phyloP scores from a whole-genome alignment of 2,329 filamentous ascomycete species.

The Ascosphaera pollenicola region DNA sequence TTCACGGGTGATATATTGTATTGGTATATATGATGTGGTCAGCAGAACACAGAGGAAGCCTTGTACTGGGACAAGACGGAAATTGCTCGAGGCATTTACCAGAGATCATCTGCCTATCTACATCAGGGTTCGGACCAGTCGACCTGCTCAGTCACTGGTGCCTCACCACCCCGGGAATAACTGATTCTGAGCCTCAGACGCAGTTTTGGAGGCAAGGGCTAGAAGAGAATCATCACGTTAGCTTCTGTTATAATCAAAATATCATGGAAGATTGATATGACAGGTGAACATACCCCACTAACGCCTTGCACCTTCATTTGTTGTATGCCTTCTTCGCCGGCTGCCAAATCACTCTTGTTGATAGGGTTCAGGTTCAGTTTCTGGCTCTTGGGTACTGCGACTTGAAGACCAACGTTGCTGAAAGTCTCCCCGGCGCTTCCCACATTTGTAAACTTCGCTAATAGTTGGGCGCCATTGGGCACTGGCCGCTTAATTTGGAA shows the following conservation, averaged over 20 bases:
- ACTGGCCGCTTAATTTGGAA: slow-evolving; percentile 63
- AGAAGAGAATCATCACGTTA: slow-evolving; percentile 2
- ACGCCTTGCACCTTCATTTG: slow-evolving; percentile 70
- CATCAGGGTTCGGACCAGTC: slow-evolving; percentile 68
- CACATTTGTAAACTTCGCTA: slow-evolving; percentile 63
- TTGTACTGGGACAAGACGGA: no score
- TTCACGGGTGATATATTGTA: no score
- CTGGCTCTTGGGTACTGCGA: slow-evolving; percentile 89
- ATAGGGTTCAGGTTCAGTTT: slow-evolving; percentile 84
- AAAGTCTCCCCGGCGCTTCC: slow-evolving; percentile 38
- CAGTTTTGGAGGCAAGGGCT: slow-evolving; percentile 50
- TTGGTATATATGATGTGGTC: no score
- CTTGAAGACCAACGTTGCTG: slow-evolving; percentile 63
- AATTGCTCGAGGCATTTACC: neutral
- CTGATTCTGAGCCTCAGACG: slow-evolving; percentile 68
- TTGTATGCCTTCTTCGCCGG: slow-evolving; percentile 69
- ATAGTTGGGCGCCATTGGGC: slow-evolving; percentile 50
- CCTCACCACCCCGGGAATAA: slow-evolving; percentile 48
- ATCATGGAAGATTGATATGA: slow-evolving; percentile 1
- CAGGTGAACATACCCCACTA: slow-evolving; percentile 53
- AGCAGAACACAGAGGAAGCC: no score
- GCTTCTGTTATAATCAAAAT: neutral
- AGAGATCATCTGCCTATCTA: neutral
- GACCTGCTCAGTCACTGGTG: slow-evolving; percentile 69
- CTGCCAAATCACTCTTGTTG: slow-evolving; percentile 52